Base-by-base conservation (phyloP, 768 basidiomycete genomes). In the Tephrocybe sp. region DNA sequence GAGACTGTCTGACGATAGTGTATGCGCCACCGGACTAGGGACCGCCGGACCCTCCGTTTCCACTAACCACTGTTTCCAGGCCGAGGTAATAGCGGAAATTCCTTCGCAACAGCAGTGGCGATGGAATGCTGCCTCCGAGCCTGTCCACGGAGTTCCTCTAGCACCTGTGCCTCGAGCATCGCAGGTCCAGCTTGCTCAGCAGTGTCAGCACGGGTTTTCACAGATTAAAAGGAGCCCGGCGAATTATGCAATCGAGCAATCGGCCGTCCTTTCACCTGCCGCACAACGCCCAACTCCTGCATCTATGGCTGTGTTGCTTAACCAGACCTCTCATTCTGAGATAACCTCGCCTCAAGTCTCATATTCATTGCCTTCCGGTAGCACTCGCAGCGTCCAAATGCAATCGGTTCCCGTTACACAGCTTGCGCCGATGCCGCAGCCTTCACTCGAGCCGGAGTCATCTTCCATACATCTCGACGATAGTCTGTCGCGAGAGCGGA, bases 401-500 rank as follows among this genome's bases (percentile, higher is more conserved):
- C 47, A 32, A 26, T 4, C 30, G 16, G 19, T 24, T 35, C 16
- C 54, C 28, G 34, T 47, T n/a, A 30, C 44, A 15, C 42, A 38
- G 9, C 43, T 46, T 39, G 45, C 22, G n/a, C 41, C 52, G 22
- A 38, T 39, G 12, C 34, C 44, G 19, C 51, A 53, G 36, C 18
- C n/a, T 21, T 19, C 50, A 25, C 25, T 31, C 12, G 51, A 54
- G 31, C 39, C 43, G 21, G 44, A 34, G 16, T 38, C 39, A 24
- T 22, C 38, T 9, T 12, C 52, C 19, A 41, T 44, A 27, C 28
- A 46, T 21, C 19, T 35, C 36, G 46, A 46, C 37, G 74, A 71
- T 49, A 62, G 57, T 39, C 61, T 71, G 49, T 71, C 73, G 60
- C 78, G 83, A 66, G 83, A 86, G 76, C 84, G 83, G 76, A 82